phyloP scores from a whole-genome alignment of 2,329 filamentous ascomycete species.

The Hymenoscyphus fructigenus region DNA sequence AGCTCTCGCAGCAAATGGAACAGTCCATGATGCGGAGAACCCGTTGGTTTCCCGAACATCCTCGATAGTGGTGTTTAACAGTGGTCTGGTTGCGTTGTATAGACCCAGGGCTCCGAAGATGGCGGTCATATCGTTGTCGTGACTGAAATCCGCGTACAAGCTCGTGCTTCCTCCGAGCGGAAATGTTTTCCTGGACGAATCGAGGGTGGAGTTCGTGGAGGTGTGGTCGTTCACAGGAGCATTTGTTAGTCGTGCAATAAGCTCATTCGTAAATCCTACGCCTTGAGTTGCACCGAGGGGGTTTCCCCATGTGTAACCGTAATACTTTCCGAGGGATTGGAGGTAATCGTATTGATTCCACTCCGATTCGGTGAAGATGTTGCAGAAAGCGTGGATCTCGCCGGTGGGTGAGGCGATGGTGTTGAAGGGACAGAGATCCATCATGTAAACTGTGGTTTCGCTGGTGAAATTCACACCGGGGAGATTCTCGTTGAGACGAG shows the following conservation, averaged over 20 bases:
- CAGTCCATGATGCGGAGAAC: constrained; percentile 74
- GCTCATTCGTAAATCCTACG: constrained; percentile 83
- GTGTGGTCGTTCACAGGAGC: constrained; percentile 70
- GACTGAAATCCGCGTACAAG: constrained; percentile 87
- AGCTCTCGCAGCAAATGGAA: constrained; percentile 77
- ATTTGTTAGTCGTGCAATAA: constrained; percentile 75
- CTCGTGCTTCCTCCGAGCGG: constrained; percentile 58
- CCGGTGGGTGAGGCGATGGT: constrained; percentile 62
- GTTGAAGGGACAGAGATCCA: constrained; percentile 87
- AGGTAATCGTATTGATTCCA: constrained; percentile 82
- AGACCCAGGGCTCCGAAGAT: constrained; percentile 77
- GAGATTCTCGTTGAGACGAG: constrained; percentile 67
- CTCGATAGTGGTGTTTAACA: constrained; percentile 51
- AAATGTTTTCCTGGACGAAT: constrained; percentile 64
- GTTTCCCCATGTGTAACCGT: constrained; percentile 75
- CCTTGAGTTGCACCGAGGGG: constrained; percentile 80
- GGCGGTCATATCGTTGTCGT: constrained; percentile 83
- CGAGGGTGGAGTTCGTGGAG: constrained; percentile 74
- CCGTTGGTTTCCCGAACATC: constrained; percentile 57
- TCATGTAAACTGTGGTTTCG: constrained; percentile 66
- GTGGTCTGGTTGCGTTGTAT: constrained; percentile 63
- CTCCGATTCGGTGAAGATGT: constrained; percentile 69
- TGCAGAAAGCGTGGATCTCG: constrained; percentile 70
- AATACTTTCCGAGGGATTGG: constrained; percentile 79
- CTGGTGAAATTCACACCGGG: constrained; percentile 64